Percentiles rank a stretch among this genome's conserved stretches.
Evolutionary conservation across 2,329 filamentous ascomycete species (phyloP).

Genomic region (Cordyceps cateniannulata): DNA sequence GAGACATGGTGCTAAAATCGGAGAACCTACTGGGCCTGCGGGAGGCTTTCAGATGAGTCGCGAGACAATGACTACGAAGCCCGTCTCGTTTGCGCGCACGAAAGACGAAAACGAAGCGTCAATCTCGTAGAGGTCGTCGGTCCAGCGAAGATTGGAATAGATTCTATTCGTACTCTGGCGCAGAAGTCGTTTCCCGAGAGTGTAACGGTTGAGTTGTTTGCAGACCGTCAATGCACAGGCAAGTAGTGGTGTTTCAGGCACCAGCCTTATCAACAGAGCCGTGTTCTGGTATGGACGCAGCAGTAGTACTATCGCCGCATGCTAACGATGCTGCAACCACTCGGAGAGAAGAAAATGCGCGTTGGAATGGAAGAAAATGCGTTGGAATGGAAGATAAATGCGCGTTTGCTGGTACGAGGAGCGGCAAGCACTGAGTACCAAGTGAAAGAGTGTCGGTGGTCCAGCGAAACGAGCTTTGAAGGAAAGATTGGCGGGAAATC

Average conservation of each 20-base stretch:
- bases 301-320: not conserved
- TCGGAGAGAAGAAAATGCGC: not conserved
- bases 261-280: not conserved
- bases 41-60: not conserved
- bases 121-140: not conserved
- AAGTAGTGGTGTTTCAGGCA: not conserved
- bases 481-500: not conserved
- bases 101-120: not conserved
- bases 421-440: not conserved
- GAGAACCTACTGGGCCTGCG: not conserved
- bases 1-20: constrained; percentile 1
- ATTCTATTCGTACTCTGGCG: not conserved
- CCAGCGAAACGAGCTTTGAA: not conserved
- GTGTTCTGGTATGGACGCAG: not conserved
- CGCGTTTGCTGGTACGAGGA: not conserved
- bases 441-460: not conserved
- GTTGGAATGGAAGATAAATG: not conserved
- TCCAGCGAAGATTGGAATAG: not conserved
- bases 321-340: constrained; percentile 1
- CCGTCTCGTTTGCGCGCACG: not conserved
- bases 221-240: not conserved
- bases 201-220: not conserved
- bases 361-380: not conserved
- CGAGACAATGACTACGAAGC: not conserved
- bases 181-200: not conserved